Evolutionary conservation across 1,284 basidiomycete species (phyloP).

Genomic region (Rhizopogon hawkerae): DNA sequence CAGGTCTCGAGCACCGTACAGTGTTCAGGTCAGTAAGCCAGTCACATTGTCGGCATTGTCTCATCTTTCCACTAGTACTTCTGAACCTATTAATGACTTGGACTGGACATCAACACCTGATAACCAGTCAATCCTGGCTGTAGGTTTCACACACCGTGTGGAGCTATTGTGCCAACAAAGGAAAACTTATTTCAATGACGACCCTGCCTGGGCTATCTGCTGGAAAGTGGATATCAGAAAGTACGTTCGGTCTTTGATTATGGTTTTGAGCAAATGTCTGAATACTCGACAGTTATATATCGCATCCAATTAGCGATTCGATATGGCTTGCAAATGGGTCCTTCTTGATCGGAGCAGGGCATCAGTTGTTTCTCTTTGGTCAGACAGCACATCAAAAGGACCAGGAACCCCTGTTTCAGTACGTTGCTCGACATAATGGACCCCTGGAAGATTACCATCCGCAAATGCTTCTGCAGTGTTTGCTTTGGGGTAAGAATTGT

Average conservation of each 20-base stretch:
- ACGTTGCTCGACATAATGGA: conserved; percentile 74
- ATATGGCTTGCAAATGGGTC: conserved; percentile 81
- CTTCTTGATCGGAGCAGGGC: conserved; percentile 67
- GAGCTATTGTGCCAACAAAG: conserved; percentile 83
- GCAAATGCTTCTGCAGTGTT: conserved; percentile 83
- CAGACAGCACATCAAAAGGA: conserved; percentile 25
- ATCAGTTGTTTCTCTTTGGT: conserved; percentile 70
- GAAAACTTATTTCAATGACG: conserved; percentile 80
- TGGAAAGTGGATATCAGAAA: conserved; percentile 61
- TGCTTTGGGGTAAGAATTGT: conserved; percentile 70
- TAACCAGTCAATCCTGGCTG: conserved; percentile 80
- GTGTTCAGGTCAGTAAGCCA: conserved; percentile 44
- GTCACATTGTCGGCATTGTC: conserved; percentile 1
- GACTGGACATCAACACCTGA: conserved; percentile 91
- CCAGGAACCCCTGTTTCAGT: conserved; percentile 53
- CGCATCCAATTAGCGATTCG: conserved; percentile 74
- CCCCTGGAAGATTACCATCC: conserved; percentile 86
- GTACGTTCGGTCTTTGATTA: conserved; percentile 31
- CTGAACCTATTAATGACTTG: conserved; percentile 66
- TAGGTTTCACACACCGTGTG: conserved; percentile 72
- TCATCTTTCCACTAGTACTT: conserved; percentile 13
- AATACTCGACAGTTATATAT: conserved; percentile 48
- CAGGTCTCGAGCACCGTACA: conserved; percentile 70
- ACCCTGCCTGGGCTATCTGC: conserved; percentile 73
- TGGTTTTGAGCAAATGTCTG: conserved; percentile 3